Percentiles rank a stretch among this genome's conserved stretches.
These are phyloP conservation scores for maize (Zea mays) DNA, from an alignment of 176 grass and related monocot genomes.

Conservation along the genomic window DNA sequence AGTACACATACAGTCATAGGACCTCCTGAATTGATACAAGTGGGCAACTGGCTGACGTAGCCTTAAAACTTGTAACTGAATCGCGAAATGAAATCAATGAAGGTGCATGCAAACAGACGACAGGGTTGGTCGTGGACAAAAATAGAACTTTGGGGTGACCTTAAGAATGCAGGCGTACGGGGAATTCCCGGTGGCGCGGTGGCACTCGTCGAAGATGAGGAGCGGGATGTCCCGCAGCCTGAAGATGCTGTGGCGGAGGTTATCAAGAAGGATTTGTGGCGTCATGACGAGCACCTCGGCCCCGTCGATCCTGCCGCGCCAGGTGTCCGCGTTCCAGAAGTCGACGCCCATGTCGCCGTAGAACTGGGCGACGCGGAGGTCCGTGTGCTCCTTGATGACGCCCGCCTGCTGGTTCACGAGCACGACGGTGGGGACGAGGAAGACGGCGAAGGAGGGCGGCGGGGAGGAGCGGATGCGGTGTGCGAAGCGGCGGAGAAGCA, in stretches of 20 bases:
- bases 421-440: conserved; percentile 77
- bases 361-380: conserved; percentile 60
- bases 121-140: background rate
- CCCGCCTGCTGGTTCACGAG: conserved; percentile 76
- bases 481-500: conserved; percentile 64
- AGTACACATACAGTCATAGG: background rate
- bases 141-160: no score
- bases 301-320: conserved; percentile 31
- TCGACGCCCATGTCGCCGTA: conserved; percentile 77
- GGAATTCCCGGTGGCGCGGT: conserved; percentile 48
- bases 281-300: conserved; percentile 88
- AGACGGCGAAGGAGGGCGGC: conserved; percentile 50
- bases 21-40: background rate
- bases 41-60: background rate
- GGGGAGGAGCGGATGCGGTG: conserved; percentile 49
- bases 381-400: conserved; percentile 60
- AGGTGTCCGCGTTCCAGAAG: conserved; percentile 45
- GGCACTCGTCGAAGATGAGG: conserved; percentile 89
- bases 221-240: conserved; percentile 55
- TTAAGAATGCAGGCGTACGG: conserved; percentile 75
- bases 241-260: conserved; percentile 66
- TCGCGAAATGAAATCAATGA: background rate
- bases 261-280: conserved; percentile 79
- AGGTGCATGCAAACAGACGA: background rate
- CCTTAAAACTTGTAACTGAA: conserved; percentile 15